Percentiles rank a stretch among this genome's conserved stretches.
These are phyloP conservation scores for Boletus fagicola DNA, from an alignment of 768 basidiomycete species.

Conservation along the genomic window DNA sequence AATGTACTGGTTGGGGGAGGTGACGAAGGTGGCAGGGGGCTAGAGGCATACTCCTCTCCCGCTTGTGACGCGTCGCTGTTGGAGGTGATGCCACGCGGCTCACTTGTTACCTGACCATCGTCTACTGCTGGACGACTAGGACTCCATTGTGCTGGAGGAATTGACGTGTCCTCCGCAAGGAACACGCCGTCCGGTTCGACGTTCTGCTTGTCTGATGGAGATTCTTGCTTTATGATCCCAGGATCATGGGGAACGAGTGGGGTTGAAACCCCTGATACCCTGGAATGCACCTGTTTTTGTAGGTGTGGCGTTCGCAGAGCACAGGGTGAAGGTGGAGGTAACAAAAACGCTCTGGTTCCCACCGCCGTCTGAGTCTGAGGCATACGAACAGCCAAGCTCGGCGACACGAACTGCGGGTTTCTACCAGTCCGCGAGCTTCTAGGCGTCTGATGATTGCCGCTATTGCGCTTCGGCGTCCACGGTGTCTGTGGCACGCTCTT, in stretches of 20 bases:
- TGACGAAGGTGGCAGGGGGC: constrained; percentile 60
- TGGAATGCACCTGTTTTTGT: neutral
- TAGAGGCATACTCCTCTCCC: constrained; percentile 35
- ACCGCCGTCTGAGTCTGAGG: constrained; percentile 15
- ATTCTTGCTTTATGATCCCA: neutral
- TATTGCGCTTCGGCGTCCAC: constrained; percentile 16
- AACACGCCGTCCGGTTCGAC: constrained; percentile 37
- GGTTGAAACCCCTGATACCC: neutral
- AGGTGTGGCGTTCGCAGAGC: constrained; percentile 6
- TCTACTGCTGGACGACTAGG: neutral
- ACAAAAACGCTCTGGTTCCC: constrained; percentile 23
- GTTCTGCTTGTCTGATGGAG: neutral
- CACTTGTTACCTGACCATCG: neutral
- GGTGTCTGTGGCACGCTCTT: constrained; percentile 9
- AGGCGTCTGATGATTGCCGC: constrained; percentile 13
- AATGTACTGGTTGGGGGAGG: constrained; percentile 56
- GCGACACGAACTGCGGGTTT: constrained; percentile 12
- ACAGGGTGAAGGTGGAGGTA: constrained; percentile 29
- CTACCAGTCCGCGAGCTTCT: constrained; percentile 1
- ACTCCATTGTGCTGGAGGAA: constrained; percentile 21
- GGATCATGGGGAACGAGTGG: neutral
- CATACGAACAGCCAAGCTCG: constrained; percentile 5
- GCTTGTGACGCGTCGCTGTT: constrained; percentile 21
- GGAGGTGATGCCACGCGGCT: constrained; percentile 18
- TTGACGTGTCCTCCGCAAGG: constrained; percentile 44